These are phyloP conservation scores for Cryphonectria japonica DNA, from an alignment of 2,329 filamentous ascomycete genomes.

Conservation along the genomic window DNA sequence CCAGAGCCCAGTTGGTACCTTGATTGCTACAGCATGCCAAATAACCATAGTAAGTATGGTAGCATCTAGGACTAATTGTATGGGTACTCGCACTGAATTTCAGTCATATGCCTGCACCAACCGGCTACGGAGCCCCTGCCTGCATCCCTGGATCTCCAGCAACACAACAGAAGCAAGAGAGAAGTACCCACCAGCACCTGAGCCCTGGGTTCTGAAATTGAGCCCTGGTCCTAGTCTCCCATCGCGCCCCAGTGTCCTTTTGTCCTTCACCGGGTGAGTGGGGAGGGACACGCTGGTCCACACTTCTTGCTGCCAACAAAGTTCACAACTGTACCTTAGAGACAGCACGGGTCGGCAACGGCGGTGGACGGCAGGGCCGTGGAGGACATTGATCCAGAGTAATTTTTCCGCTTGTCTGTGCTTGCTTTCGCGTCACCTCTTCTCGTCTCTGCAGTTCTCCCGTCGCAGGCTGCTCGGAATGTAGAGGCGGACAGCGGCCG, in stretches of 20 bases:
- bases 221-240: background rate
- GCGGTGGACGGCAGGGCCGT: background rate
- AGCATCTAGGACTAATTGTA: background rate
- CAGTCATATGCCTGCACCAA: background rate
- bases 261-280: background rate
- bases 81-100: background rate
- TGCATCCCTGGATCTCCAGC: conserved; percentile 6
- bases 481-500: background rate
- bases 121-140: background rate
- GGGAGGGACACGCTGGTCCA: conserved; percentile 8
- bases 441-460: conserved; percentile 6
- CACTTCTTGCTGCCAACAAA: background rate
- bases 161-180: background rate
- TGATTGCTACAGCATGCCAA: background rate
- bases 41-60: background rate
- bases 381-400: background rate
- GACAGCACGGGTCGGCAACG: background rate
- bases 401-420: background rate
- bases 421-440: conserved; percentile 1
- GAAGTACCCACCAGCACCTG: conserved; percentile 1
- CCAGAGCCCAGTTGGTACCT: background rate
- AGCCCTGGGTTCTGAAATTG: background rate
- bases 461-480: conserved; percentile 4
- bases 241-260: conserved; percentile 1
- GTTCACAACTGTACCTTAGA: background rate